A percentile compares a stretch with the other conserved stretches of the same genome.
phyloP scores from a whole-genome alignment of 2,329 filamentous ascomycete genomes.

The Colletotrichum coccodes region DNA sequence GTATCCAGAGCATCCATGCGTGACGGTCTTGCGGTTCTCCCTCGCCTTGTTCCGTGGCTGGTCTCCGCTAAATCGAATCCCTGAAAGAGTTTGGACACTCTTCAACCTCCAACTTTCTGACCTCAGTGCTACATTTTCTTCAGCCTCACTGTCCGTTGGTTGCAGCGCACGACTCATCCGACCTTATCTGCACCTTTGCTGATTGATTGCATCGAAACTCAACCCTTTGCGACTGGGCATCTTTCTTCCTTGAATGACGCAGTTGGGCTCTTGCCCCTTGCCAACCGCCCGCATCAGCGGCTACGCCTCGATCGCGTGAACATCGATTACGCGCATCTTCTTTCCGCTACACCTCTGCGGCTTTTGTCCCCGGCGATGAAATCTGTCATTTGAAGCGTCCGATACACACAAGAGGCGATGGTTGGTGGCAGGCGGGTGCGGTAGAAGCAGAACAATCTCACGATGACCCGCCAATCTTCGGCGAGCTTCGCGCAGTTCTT shows the following conservation, averaged over 20 bases:
- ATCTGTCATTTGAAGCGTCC: constrained; percentile 30
- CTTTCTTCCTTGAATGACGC: constrained; percentile 26
- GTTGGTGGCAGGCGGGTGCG: constrained; percentile 62
- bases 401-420: constrained; percentile 61
- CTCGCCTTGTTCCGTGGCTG: constrained; percentile 31
- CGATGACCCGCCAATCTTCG: constrained; percentile 81
- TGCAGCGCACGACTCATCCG: constrained; percentile 29
- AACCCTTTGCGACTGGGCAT: constrained; percentile 15
- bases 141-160: constrained; percentile 13
- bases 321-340: constrained; percentile 38
- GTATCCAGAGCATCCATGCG: constrained; percentile 16
- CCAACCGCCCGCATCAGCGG: constrained; percentile 24
- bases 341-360: constrained; percentile 21
- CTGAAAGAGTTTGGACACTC: constrained; percentile 35
- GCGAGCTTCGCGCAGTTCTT: constrained; percentile 90
- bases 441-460: constrained; percentile 62
- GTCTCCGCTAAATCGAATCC: constrained; percentile 34
- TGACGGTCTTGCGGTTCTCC: constrained; percentile 19
- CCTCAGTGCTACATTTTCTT: constrained; percentile 29
- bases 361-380: constrained; percentile 18
- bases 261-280: constrained; percentile 16
- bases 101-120: constrained; percentile 35
- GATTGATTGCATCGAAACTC: constrained; percentile 18
- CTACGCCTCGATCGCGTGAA: constrained; percentile 52
- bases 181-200: constrained; percentile 1